Base-by-base conservation (phyloP, 2,329 filamentous ascomycete genomes). In the Aspergillus calidoustus region DNA sequence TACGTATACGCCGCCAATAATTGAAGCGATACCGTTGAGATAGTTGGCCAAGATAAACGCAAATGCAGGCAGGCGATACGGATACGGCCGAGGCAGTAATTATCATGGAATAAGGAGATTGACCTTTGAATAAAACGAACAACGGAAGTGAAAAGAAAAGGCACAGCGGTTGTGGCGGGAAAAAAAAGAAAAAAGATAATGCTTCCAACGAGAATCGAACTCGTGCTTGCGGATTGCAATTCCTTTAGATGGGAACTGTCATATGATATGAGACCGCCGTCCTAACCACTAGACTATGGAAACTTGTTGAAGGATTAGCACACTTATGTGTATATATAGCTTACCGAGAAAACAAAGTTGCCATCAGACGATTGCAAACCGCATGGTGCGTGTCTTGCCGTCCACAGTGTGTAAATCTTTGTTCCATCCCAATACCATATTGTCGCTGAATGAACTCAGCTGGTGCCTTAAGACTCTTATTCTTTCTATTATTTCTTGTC, bases 191-290 rank as follows among this genome's bases (percentile, higher is more conserved):
- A 61, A 64, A 61, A 60, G 7, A 19, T 43, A 38, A 22, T 61
- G 59, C 59, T 52, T 61, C 59, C 59, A 61, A 61, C 59, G 59
- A 61, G 59, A 61, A 61, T 61, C 59, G 59, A 61, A 61, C 59
- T 61, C 59, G 59, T 61, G 59, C 54, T 61, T 61, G 54, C 59
- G 59, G 59, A 61, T 61, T 61, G 49, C 59, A 57, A 57, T 43
- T 50, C 59, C 59, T 58, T 61, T 61, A 23, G 50, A 58, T 61
- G 31, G 59, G 59, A 46, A 50, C 25, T 46, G 59, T 61, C 59
- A 61, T 61, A 38, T 61, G 28, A 54, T 61, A 61, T 61, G 59
- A 61, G 59, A 61, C 59, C 59, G 59, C 54, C 59, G 59, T 61
- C 49, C 59, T 61, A 58, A 61, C 59, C 59, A 61, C 59, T 61